Evolutionary conservation across 2,329 filamentous ascomycete genomes (phyloP).

Genomic region (Hypocrella siamensis): DNA sequence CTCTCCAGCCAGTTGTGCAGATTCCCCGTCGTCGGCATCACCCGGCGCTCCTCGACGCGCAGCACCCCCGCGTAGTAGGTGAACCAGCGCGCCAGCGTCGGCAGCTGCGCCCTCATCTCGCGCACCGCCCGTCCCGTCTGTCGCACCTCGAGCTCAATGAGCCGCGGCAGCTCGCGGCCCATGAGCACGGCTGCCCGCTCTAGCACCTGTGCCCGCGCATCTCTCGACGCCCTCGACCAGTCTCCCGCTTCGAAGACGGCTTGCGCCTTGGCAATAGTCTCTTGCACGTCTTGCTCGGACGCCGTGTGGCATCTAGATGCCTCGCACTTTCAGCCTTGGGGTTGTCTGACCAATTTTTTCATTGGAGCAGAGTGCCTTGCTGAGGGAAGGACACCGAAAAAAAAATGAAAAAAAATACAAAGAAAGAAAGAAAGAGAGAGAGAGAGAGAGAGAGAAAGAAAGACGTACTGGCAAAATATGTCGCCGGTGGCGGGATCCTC

Average conservation of each 20-base stretch:
- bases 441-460: no score
- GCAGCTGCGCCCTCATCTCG: constrained; percentile 56
- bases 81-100: constrained; percentile 52
- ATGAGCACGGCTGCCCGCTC: constrained; percentile 43
- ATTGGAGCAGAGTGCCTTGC: no score
- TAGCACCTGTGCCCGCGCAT: constrained; percentile 44
- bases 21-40: constrained; percentile 48
- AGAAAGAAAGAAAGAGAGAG: no score
- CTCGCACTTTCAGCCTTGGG: neutral
- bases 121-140: constrained; percentile 55
- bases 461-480: constrained; percentile 30
- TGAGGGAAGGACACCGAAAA: no score
- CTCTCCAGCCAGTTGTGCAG: constrained; percentile 40
- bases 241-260: constrained; percentile 48
- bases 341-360: no score
- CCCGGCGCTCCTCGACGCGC: constrained; percentile 49
- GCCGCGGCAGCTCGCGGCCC: constrained; percentile 29
- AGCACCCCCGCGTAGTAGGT: constrained; percentile 54
- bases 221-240: constrained; percentile 46
- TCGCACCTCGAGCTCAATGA: constrained; percentile 47
- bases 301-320: constrained; percentile 13
- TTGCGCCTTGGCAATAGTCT: constrained; percentile 30
- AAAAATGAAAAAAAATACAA: no score
- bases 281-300: constrained; percentile 13
- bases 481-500: constrained; percentile 38